These are phyloP conservation scores for Solanum hybrid DNA, from an alignment of 305 asterid genomes.

Conservation along the genomic window DNA sequence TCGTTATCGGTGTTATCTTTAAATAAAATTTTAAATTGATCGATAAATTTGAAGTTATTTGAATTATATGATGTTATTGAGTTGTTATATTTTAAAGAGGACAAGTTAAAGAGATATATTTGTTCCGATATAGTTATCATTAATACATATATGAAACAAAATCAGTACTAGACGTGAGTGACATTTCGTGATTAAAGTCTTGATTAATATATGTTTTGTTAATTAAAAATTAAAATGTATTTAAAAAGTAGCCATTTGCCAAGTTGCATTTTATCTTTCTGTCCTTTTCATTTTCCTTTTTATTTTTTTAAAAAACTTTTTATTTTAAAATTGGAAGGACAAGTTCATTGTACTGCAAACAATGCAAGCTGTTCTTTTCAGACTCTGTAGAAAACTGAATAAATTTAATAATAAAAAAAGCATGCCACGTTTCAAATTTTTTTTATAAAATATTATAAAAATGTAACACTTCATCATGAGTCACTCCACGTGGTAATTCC, in stretches of 20 bases:
- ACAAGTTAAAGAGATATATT: no score
- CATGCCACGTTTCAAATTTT: neutral
- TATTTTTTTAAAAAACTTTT: no score
- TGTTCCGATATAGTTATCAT: neutral
- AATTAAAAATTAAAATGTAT: neutral
- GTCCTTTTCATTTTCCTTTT: neutral
- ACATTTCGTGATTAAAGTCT: neutral
- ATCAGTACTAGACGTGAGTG: neutral
- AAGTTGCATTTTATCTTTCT: neutral
- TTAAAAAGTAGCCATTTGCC: neutral
- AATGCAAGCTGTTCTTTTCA: neutral
- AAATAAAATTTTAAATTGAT: rapidly evolving
- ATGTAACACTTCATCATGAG: neutral
- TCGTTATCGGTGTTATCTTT: rapidly evolving
- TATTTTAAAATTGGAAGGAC: neutral
- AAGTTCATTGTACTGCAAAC: constrained; percentile 1
- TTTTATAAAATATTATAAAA: neutral
- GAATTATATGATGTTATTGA: no score
- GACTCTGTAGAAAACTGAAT: neutral
- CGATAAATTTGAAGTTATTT: no score
- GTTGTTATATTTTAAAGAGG: neutral
- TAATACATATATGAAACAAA: neutral
- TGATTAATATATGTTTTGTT: neutral
- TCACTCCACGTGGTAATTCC: neutral
- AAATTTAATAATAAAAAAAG: neutral